Base-by-base conservation (phyloP, 2,329 filamentous ascomycete genomes). In the Thielaviopsis ethacetica region DNA sequence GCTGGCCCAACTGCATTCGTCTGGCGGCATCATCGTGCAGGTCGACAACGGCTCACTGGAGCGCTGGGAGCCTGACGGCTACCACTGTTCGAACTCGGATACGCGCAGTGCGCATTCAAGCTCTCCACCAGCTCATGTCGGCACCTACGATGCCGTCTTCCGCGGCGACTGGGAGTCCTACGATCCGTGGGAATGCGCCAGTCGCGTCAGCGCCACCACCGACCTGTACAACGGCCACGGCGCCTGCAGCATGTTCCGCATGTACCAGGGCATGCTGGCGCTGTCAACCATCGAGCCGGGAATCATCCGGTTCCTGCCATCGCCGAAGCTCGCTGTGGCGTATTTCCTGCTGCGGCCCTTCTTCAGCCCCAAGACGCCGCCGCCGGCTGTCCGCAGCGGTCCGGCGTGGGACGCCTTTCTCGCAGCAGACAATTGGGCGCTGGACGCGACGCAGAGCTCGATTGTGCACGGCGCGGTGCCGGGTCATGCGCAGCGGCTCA, bases 151-250 rank as follows among this genome's bases (percentile, higher is more conserved):
- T 54, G 68, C 73, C 57, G 73, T 81, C 38, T 81, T 80, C 66
- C 70, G 71, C 57, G 78, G 78, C 26, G 68, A 72, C 56, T 62
- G 90, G 89, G 88, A 94, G 63, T 69, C 77, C 2, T 91, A 88
- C 66, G 87, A 96, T 66, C 81, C 89, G 0, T 96, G 85, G 81
- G 88, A 95, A 65, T 83, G 83, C 0, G 82, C 79, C 63, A 78
- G 80, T 6, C 79, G 91, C 3, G 75, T 91, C 0, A 70, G 73
- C 0, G 88, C 85, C 2, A 78, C 82, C 2, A 83, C 81, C 62
- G 85, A 95, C 69, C 72, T 91, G 38, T 93, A 96, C 68, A 77
- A 88, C 56, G 88, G 90, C 0, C 77, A 89, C 0, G 90, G 91
- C 0, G 83, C 86, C 0, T 95, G 88, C 71, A 85, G 79, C 53